Percentiles rank a stretch among this genome's conserved stretches.
phyloP scores from a whole-genome alignment of 2,329 filamentous ascomycete genomes.

The Chalaropsis ovoidea region DNA sequence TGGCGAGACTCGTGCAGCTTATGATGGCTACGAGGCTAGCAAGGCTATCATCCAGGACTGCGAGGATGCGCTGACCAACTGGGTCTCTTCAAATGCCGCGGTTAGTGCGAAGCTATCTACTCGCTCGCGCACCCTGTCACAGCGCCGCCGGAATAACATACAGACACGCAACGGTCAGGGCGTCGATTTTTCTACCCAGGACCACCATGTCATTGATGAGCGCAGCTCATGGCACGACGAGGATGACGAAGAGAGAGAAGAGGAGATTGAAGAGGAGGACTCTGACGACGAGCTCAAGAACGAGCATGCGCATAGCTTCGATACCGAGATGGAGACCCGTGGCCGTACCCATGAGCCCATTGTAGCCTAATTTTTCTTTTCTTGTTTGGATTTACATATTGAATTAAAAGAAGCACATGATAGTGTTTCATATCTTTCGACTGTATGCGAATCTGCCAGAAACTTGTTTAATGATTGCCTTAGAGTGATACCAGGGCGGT shows the following conservation, averaged over 20 bases:
- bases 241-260: conserved; percentile 52
- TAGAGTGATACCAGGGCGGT: no score
- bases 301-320: conserved; percentile 41
- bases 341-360: conserved; percentile 47
- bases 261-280: conserved; percentile 34
- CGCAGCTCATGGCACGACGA: conserved; percentile 70
- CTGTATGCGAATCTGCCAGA: no score
- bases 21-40: conserved; percentile 96
- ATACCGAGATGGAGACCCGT: conserved; percentile 46
- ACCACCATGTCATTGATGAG: conserved; percentile 60
- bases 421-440: no score
- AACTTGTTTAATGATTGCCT: no score
- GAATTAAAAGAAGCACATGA: no score
- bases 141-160: conserved; percentile 67
- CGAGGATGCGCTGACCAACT: conserved; percentile 93
- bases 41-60: conserved; percentile 99
- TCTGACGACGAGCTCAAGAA: conserved; percentile 54
- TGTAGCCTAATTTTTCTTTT: conserved; percentile 26
- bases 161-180: conserved; percentile 55
- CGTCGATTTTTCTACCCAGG: conserved; percentile 73
- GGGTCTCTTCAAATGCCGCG: conserved; percentile 82
- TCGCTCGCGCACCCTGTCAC: conserved; percentile 76
- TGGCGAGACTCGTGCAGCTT: conserved; percentile 88
- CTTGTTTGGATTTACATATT: no score
- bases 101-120: conserved; percentile 80